Percentiles rank a stretch among this genome's conserved stretches.
phyloP scores from a whole-genome alignment of 2,329 filamentous ascomycete genomes.

The Pseudogymnoascus sp. region DNA sequence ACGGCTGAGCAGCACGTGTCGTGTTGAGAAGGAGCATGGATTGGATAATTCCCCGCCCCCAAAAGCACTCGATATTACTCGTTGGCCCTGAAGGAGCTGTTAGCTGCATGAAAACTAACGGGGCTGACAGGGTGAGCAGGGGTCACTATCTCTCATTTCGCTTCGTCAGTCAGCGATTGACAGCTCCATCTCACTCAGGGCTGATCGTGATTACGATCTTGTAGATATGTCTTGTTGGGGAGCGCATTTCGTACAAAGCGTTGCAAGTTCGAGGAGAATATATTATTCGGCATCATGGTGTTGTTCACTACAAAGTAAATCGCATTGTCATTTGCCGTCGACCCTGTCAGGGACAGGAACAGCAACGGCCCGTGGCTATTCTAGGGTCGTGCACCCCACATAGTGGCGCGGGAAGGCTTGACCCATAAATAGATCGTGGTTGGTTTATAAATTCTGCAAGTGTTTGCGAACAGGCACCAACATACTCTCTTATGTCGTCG shows the following conservation, averaged over 20 bases:
- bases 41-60: neutral
- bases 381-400: neutral
- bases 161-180: neutral
- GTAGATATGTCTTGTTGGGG: neutral
- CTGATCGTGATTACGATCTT: neutral
- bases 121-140: neutral
- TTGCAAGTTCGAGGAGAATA: neutral
- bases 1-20: no score
- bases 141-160: neutral
- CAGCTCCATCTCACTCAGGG: neutral
- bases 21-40: no score
- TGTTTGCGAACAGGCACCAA: neutral
- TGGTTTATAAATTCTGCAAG: neutral
- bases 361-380: neutral
- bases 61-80: neutral
- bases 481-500: neutral
- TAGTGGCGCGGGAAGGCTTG: neutral
- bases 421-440: neutral
- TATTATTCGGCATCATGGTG: neutral
- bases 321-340: neutral
- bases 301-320: neutral
- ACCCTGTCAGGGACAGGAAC: neutral
- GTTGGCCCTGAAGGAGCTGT: neutral
- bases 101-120: neutral
- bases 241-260: neutral